These are phyloP conservation scores for Artemisia princeps DNA, from an alignment of 140 eudicot genomes.

Conservation along the genomic window DNA sequence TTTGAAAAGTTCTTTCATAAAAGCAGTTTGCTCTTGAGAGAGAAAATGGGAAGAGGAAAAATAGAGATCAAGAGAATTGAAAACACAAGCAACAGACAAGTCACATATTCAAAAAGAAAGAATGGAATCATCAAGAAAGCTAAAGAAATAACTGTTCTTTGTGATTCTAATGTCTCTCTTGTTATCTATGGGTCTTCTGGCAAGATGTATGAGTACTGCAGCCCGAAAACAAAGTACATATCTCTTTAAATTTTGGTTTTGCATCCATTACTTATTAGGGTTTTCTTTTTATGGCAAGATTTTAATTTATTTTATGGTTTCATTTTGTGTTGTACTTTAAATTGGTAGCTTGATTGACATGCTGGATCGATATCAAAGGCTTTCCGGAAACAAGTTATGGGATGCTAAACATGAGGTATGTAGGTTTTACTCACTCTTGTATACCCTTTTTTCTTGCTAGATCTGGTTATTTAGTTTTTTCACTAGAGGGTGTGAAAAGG, in stretches of 20 bases:
- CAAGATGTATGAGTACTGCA: conserved; percentile 74
- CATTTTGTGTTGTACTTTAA: not conserved
- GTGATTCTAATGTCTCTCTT: conserved; percentile 79
- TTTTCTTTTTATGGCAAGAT: conserved; percentile 10
- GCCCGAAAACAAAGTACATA: conserved; percentile 61
- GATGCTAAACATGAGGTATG: conserved; percentile 90
- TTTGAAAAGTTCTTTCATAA: not conserved
- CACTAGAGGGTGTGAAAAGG: not conserved
- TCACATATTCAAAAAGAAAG: conserved; percentile 78
- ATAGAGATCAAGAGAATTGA: conserved; percentile 94
- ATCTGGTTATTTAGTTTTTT: conserved; percentile 28
- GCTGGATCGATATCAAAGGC: conserved; percentile 68
- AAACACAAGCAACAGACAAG: conserved; percentile 82
- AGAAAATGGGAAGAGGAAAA: conserved; percentile 78
- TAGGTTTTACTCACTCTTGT: conserved; percentile 20
- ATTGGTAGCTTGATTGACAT: conserved; percentile 46
- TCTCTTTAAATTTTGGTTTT: not conserved
- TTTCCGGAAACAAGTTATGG: conserved; percentile 76
- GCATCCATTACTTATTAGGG: not conserved
- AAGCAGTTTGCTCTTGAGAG: conserved; percentile 4
- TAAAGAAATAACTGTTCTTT: conserved; percentile 74
- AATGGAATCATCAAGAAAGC: conserved; percentile 85
- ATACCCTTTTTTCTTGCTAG: conserved; percentile 19
- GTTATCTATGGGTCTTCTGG: conserved; percentile 64
- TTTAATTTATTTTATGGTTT: not conserved